phyloP scores from a whole-genome alignment of 306 rosid species.

The Rubus idaeus region DNA sequence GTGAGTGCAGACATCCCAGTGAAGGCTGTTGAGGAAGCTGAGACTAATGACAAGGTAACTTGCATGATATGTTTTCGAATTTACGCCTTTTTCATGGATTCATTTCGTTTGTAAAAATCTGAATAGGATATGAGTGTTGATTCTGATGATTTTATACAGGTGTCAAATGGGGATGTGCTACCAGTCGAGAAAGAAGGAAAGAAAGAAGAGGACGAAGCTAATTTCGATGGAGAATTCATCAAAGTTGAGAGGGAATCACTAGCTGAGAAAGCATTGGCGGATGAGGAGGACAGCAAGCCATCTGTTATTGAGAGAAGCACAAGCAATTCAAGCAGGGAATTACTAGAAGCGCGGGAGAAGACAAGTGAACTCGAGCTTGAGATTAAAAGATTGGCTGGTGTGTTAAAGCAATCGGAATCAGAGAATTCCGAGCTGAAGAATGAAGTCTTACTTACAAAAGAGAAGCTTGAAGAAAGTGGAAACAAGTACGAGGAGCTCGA shows the following conservation, averaged over 20 bases:
- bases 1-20: constrained; percentile 49
- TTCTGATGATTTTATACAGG: constrained; percentile 39
- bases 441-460: constrained; percentile 57
- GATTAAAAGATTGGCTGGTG: constrained; percentile 53
- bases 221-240: constrained; percentile 86
- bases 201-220: constrained; percentile 85
- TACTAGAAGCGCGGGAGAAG: constrained; percentile 86
- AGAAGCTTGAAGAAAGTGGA: constrained; percentile 62
- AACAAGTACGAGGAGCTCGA: constrained; percentile 63
- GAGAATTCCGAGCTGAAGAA: constrained; percentile 71
- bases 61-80: not conserved
- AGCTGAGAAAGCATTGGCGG: constrained; percentile 24
- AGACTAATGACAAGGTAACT: constrained; percentile 53
- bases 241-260: constrained; percentile 84
- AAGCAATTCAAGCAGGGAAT: constrained; percentile 61
- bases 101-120: not conserved
- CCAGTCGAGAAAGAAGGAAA: constrained; percentile 40
- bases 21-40: constrained; percentile 51
- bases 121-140: constrained; percentile 1
- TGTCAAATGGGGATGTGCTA: constrained; percentile 44
- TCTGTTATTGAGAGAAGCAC: constrained; percentile 51
- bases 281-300: constrained; percentile 39
- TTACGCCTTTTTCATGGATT: not conserved
- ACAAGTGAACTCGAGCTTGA: constrained; percentile 70
- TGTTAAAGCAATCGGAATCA: constrained; percentile 65